These are phyloP conservation scores for Leishmania martiniquensis DNA, from an alignment of 208 protist species.

Conservation along the genomic window DNA sequence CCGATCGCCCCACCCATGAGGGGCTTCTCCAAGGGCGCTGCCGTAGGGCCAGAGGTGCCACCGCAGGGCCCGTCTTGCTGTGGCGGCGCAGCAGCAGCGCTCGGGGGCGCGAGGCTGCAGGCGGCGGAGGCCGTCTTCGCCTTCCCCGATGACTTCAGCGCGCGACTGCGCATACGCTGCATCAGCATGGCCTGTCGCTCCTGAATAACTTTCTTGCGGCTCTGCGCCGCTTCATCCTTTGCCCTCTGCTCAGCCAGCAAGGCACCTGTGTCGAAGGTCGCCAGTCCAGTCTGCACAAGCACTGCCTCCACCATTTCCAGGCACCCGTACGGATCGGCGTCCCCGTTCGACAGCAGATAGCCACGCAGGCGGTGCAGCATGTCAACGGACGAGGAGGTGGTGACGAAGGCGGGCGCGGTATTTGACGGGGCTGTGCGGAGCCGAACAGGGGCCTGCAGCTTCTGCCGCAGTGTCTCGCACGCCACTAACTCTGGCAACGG, in stretches of 20 bases:
- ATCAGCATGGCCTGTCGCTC: slow-evolving; percentile 72
- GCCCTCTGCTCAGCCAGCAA: slow-evolving; percentile 22
- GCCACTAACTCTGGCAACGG: slow-evolving; percentile 41
- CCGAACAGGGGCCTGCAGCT: slow-evolving; percentile 41
- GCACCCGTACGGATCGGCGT: slow-evolving; percentile 55
- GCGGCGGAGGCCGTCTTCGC: background rate
- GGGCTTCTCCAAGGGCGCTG: background rate
- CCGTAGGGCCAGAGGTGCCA: background rate
- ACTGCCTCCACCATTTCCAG: slow-evolving; percentile 59
- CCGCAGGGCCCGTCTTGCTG: background rate
- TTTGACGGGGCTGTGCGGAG: slow-evolving; percentile 1
- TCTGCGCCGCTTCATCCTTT: slow-evolving; percentile 30
- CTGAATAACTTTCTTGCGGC: slow-evolving; percentile 54
- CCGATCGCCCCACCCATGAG: background rate
- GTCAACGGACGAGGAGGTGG: slow-evolving; percentile 21
- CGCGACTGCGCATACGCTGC: slow-evolving; percentile 52
- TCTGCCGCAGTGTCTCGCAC: slow-evolving; percentile 42
- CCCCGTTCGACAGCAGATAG: slow-evolving; percentile 28
- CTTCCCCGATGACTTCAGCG: slow-evolving; percentile 23
- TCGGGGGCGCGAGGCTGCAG: background rate
- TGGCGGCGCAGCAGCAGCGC: background rate
- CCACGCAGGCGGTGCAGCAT: slow-evolving; percentile 55
- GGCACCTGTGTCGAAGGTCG: slow-evolving; percentile 28
- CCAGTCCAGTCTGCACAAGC: slow-evolving; percentile 40
- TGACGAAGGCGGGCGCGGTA: background rate